Conservation (phyloP, 2,329 filamentous ascomycete genomes). For the Colletotrichum caudatum region DNA sequence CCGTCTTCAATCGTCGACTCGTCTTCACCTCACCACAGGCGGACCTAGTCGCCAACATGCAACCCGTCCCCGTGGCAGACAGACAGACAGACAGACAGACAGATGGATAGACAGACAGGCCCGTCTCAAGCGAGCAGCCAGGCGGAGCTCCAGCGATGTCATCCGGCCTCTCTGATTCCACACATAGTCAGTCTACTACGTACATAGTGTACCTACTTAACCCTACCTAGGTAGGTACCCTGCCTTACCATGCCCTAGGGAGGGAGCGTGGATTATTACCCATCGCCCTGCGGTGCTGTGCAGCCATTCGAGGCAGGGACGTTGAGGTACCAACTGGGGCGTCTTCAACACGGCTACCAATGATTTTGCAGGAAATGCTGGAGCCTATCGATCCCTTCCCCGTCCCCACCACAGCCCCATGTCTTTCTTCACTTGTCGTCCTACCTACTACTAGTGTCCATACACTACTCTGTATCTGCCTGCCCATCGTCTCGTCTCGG, state of each 20-base stretch:
- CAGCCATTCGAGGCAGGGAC: conserved; percentile 36
- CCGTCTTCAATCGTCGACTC: neutral
- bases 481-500: conserved; percentile 5
- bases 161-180: conserved; percentile 29
- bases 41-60: conserved; percentile 1
- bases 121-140: conserved; percentile 21
- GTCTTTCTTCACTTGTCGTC: conserved; percentile 34
- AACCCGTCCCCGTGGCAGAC: neutral
- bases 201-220: neutral
- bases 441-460: too few relatives aligned
- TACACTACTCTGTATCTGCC: too few relatives aligned
- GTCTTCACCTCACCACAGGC: neutral
- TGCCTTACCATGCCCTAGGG: conserved; percentile 9
- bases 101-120: neutral
- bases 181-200: neutral
- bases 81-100: neutral
- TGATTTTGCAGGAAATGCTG: conserved; percentile 41
- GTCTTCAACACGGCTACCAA: conserved; percentile 31
- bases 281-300: conserved; percentile 36
- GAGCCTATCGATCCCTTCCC: conserved; percentile 49
- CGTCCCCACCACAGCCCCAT: conserved; percentile 47
- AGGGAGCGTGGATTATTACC: conserved; percentile 17
- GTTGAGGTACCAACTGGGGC: conserved; percentile 37
- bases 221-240: neutral
- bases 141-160: conserved; percentile 35